Evolutionary conservation across 306 rosid genomes (phyloP), one percentile per base, ranked within the genome.

Genomic region (Prunus campanulata): DNA sequence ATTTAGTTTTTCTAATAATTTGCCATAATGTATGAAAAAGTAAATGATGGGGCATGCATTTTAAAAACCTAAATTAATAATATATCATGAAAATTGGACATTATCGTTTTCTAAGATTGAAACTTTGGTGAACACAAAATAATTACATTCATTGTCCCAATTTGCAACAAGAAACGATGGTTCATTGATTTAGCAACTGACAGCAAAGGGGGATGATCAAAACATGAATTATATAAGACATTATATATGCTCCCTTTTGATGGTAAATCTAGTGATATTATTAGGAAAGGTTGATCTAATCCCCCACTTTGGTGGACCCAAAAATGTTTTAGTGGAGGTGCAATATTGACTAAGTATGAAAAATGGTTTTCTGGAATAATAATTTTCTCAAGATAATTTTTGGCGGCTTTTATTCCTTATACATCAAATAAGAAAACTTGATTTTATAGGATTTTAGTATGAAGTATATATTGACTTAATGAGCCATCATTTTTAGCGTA

Each of bases 221-320:
- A 54, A n/a, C 32, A n/a, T 71, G 22, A 35, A 70, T 50, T 18
- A 27, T 11, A 55, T 8, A 24, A 59, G 18, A 12, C 48, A 70
- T 69, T 7, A 60, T 55, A 54, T 12, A 19, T 30, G 35, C 65
- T 51, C 48, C 75, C 51, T 35, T 55, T 54, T 13, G 30, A 71
- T 55, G 54, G 76, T 35, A 55, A 35, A 56, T 55, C 39, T 72
- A 35, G 20, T 13, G 3, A 22, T 71, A 14, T 55, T 55, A 20
- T 46, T 71, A 1, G 51, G 52, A 55, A 71, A 55, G 66, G 52
- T 55, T 71, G 66, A 71, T 39, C 54, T 72, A 72, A 72, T 56
- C 66, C 51, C 7, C 54, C 66, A 56, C 0, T 61, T 24, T 24
- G 25, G 25, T 1, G 25, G 25, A 24, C 25, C 1, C 25, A 24